These are phyloP conservation scores for Galerina marginata DNA, from an alignment of 768 basidiomycete genomes.

Conservation along the genomic window DNA sequence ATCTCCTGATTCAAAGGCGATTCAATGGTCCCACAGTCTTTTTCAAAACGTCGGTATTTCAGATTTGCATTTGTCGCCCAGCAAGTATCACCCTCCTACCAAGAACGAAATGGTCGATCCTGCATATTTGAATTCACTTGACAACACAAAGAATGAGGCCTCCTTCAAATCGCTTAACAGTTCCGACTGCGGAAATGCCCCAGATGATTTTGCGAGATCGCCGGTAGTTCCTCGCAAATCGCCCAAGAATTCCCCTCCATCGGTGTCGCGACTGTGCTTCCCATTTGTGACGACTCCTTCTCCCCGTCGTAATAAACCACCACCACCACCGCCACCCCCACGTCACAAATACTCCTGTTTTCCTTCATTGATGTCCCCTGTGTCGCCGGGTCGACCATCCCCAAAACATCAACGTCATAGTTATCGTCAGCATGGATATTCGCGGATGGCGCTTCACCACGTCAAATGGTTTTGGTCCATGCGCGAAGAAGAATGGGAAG, in stretches of 20 bases:
- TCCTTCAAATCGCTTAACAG: not conserved
- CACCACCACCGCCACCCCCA: conserved; percentile 21
- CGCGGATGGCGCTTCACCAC: conserved; percentile 61
- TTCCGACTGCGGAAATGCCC: conserved; percentile 1
- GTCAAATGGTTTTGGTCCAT: conserved; percentile 67
- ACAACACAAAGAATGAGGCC: conserved; percentile 4
- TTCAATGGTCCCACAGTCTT: conserved; percentile 24
- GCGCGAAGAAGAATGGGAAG: conserved; percentile 58
- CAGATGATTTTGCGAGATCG: conserved; percentile 15
- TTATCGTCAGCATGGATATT: conserved; percentile 66
- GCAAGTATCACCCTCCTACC: conserved; percentile 13
- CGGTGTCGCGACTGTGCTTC: conserved; percentile 31
- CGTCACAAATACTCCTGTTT: conserved; percentile 40
- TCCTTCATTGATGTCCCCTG: conserved; percentile 44
- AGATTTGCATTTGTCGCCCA: conserved; percentile 16
- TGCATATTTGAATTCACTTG: not conserved
- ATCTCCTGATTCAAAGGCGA: conserved; percentile 18
- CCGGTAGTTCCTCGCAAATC: conserved; percentile 27
- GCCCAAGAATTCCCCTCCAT: conserved; percentile 17
- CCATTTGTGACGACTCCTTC: conserved; percentile 27
- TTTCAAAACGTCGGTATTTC: conserved; percentile 26
- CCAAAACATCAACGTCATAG: conserved; percentile 42
- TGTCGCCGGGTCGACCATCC: conserved; percentile 25
- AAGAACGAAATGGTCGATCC: not conserved
- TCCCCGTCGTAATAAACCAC: conserved; percentile 20